phyloP scores from a whole-genome alignment of 768 basidiomycete genomes.

The Dioszegia hungarica region DNA sequence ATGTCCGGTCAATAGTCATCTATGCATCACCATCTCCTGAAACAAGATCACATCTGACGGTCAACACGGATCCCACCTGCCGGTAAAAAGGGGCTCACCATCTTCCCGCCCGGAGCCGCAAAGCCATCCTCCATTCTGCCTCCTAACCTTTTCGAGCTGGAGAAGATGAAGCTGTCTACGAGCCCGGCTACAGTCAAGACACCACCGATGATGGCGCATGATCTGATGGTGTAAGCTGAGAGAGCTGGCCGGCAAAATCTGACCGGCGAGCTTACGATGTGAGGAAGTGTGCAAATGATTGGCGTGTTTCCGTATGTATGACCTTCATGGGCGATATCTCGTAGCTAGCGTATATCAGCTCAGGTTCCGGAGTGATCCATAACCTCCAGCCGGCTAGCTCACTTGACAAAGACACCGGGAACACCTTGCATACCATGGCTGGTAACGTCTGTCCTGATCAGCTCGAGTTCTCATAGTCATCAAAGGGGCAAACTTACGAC shows the following conservation, averaged over 20 bases:
- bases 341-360: conserved; percentile 68
- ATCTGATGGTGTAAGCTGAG: conserved; percentile 54
- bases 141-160: conserved; percentile 65
- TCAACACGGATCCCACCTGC: not conserved
- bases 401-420: conserved; percentile 45
- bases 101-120: conserved; percentile 43
- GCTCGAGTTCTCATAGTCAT: not conserved
- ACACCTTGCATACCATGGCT: conserved; percentile 42
- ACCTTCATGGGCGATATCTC: conserved; percentile 96
- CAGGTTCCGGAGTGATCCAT: not conserved
- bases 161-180: conserved; percentile 80
- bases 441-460: conserved; percentile 35
- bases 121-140: conserved; percentile 40
- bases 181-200: conserved; percentile 90
- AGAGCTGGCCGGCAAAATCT: not conserved
- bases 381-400: no score
- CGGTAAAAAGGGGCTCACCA: conserved; percentile 16
- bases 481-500: conserved; percentile 38
- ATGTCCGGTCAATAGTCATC: no score
- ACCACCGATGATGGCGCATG: conserved; percentile 95
- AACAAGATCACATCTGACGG: no score
- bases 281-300: conserved; percentile 95
- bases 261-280: conserved; percentile 69
- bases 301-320: conserved; percentile 80
- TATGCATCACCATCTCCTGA: no score